Evolutionary conservation across 176 grass and related monocot species (phyloP).

Genomic region (Thinopyrum elongatum): DNA sequence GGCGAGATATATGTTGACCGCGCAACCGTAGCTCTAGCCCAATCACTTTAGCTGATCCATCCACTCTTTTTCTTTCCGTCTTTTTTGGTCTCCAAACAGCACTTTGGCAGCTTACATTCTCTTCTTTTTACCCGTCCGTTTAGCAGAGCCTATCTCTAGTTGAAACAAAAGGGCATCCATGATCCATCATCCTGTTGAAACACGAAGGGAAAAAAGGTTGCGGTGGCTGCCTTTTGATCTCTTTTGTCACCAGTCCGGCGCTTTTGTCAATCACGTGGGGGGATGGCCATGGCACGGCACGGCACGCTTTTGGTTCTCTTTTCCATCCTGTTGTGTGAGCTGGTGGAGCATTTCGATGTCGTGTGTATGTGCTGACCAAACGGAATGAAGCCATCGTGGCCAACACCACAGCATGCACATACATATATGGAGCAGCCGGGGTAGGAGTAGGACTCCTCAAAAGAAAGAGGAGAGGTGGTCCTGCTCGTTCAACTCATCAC

Average conservation of each 20-base stretch:
- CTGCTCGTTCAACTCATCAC: not conserved
- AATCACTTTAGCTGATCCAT: slow-evolving; percentile 7
- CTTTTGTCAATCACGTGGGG: slow-evolving; percentile 38
- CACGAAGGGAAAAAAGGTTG: not conserved
- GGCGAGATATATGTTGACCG: too few relatives aligned
- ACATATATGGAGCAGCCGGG: not conserved
- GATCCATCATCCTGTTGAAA: slow-evolving; percentile 19
- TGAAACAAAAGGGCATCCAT: slow-evolving; percentile 14
- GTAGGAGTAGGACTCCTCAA: not conserved
- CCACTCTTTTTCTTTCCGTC: not conserved
- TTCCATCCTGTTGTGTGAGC: slow-evolving; percentile 6
- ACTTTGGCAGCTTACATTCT: not conserved
- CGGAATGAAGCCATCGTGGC: not conserved
- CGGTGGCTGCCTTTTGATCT: not conserved
- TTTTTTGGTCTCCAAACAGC: slow-evolving; percentile 13
- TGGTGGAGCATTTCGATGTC: slow-evolving; percentile 39
- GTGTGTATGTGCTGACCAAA: not conserved
- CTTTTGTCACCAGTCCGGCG: slow-evolving; percentile 19
- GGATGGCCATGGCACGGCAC: not conserved
- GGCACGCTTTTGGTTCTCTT: not conserved
- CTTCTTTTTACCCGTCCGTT: not conserved
- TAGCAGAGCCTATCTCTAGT: not conserved
- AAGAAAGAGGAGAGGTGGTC: not conserved
- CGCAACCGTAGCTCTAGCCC: not conserved
- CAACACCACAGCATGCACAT: not conserved